phyloP scores from a whole-genome alignment of 768 basidiomycete genomes.

The Nidularia pulvinata region DNA sequence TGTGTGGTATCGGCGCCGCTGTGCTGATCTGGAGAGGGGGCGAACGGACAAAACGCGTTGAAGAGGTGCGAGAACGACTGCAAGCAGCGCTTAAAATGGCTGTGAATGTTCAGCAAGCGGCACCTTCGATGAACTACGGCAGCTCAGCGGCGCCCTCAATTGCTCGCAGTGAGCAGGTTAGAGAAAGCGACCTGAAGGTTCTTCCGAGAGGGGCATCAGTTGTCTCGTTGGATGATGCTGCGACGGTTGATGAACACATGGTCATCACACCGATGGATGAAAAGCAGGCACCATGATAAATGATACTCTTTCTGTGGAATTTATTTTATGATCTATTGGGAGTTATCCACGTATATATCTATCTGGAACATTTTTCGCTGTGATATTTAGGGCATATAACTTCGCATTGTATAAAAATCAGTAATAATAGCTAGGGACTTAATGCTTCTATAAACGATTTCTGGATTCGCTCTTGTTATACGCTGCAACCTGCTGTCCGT shows the following conservation, averaged over 20 bases:
- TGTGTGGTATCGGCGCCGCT: constrained; percentile 75
- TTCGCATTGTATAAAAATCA: too few relatives aligned
- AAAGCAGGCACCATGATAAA: constrained; percentile 7
- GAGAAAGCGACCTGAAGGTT: neutral
- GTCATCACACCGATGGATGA: constrained; percentile 23
- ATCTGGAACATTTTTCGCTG: too few relatives aligned
- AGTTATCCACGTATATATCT: neutral
- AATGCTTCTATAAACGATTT: too few relatives aligned
- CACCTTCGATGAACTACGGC: neutral
- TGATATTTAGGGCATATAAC: too few relatives aligned
- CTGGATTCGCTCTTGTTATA: too few relatives aligned
- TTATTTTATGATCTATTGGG: neutral
- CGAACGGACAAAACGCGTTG: constrained; percentile 64
- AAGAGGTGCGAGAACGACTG: constrained; percentile 61
- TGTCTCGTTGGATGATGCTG: constrained; percentile 1
- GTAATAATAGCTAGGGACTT: too few relatives aligned
- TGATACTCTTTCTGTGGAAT: neutral
- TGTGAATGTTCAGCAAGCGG: neutral
- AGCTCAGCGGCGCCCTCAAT: neutral
- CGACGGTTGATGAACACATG: constrained; percentile 37
- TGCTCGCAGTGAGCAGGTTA: neutral
- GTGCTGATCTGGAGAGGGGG: constrained; percentile 77
- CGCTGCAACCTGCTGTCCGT: too few relatives aligned
- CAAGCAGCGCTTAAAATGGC: constrained; percentile 38
- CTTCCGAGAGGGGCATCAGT: neutral